A percentile compares a stretch with the other conserved stretches of the same genome.
phyloP scores from a whole-genome alignment of 228 moss, liverwort and hornwort genomes.

The Sphagnum magellanicum region DNA sequence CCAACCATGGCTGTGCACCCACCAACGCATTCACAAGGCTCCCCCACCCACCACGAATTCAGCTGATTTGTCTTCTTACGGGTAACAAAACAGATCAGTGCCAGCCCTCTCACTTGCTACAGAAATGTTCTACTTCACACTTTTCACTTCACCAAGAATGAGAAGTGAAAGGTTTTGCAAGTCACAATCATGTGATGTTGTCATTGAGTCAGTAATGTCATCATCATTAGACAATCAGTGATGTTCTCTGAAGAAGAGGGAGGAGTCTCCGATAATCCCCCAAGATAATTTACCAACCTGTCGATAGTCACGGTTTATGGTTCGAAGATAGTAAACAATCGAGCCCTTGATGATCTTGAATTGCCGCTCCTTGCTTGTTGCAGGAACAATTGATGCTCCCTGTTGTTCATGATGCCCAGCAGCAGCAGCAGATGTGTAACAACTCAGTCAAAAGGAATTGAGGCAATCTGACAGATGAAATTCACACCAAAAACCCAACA shows the following conservation, averaged over 20 bases:
- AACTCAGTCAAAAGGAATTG: not conserved
- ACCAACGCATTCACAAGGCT: not conserved
- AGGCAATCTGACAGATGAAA: not conserved
- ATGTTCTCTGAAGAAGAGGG: no score
- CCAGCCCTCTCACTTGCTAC: no score
- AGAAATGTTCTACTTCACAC: no score
- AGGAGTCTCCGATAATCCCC: no score
- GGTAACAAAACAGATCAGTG: no score
- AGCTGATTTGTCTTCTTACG: no score
- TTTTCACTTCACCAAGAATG: no score
- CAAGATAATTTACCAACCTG: conserved; percentile 20
- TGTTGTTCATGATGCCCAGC: conserved; percentile 20
- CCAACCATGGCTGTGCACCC: conserved; percentile 68
- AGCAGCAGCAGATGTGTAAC: not conserved
- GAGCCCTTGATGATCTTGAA: conserved; percentile 95
- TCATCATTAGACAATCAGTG: no score
- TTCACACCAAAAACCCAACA: not conserved
- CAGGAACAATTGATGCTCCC: conserved; percentile 82
- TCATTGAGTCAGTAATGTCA: no score
- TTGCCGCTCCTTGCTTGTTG: conserved; percentile 85
- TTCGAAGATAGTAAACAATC: conserved; percentile 84
- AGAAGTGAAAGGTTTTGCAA: no score
- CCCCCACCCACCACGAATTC: no score
- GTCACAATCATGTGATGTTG: no score
- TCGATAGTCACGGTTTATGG: conserved; percentile 78